Base-by-base conservation (phyloP, 2,329 filamentous ascomycete species). In the Stenocarpella maydis region DNA sequence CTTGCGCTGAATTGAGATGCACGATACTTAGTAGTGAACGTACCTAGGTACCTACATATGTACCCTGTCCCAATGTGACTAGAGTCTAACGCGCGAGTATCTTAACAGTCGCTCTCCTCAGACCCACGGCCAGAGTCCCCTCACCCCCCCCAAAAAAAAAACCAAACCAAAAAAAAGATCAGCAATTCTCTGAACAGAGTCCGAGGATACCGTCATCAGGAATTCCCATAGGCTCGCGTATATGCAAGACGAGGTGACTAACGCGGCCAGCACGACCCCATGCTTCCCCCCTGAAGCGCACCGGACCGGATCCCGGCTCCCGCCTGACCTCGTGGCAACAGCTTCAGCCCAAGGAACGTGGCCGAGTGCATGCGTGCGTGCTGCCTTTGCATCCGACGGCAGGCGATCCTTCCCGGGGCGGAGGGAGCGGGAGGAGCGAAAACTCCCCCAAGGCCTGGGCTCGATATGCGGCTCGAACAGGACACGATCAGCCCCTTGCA, bases 261-360 rank as follows among this genome's bases (percentile, higher is more conserved):
- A 21, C 2, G 17, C 39, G 55, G 55, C 55, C 39, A 21, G 24
- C 55, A 45, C 21, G 55, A 24, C 39, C 55, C 39, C 37, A 24
- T 14, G 8, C 0, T 7, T 4, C 47, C 4, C 37, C 54, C 21
- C 17, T 28, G 24, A 60, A 14, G 31, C 53, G 34, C 31, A 55
- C 14, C 53, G 53, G 34, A 24, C 14, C n/a, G 45, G 12, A 17
- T 28, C 24, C 24, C 15, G 14, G 24, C 47, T 15, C 8, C 21
- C 17, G 26, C 15, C 41, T 31, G 26, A 34, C 58, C 58, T 61
- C 58, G 58, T 61, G 58, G 58, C 41, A 61, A 17, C 19, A 34
- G 26, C 26, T n/a, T 61, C 58, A 61, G 58, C 58, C 58, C 41
- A 15, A 61, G 34, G 34, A 28, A 61, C 58, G 58, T 43, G 58